These are phyloP conservation scores for Punica granatum DNA, from an alignment of 345 rosid species.

Conservation along the genomic window DNA sequence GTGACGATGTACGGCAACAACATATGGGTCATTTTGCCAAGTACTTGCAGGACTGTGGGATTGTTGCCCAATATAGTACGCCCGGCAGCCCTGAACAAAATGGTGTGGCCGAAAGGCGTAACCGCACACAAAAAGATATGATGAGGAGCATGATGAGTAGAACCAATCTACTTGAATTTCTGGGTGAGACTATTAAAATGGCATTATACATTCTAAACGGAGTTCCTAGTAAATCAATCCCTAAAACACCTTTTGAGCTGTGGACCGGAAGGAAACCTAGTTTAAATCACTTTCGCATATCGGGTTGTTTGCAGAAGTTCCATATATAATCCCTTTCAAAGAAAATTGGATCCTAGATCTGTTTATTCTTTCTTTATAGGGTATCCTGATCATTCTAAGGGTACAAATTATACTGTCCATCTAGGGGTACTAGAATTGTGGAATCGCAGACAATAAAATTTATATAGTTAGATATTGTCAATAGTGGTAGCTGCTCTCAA, in stretches of 20 bases:
- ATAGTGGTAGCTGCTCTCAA: too few species aligned
- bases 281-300: slow-evolving; percentile 3
- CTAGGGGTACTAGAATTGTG: too few species aligned
- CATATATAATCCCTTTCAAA: neutral
- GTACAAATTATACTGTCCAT: too few species aligned
- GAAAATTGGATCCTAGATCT: neutral
- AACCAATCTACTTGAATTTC: neutral
- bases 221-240: slow-evolving; percentile 2
- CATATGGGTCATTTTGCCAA: slow-evolving; percentile 6
- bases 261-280: slow-evolving; percentile 12
- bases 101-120: slow-evolving; percentile 10
- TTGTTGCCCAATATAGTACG: slow-evolving; percentile 3
- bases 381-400: too few species aligned
- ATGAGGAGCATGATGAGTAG: slow-evolving; percentile 5
- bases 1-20: neutral
- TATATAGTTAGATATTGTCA: too few species aligned
- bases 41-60: slow-evolving; percentile 3
- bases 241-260: slow-evolving; percentile 10
- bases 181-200: slow-evolving; percentile 10
- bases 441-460: too few species aligned
- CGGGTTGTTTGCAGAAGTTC: slow-evolving; percentile 3
- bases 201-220: slow-evolving; percentile 5
- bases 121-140: slow-evolving; percentile 9
- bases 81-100: slow-evolving; percentile 7
- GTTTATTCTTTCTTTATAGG: too few species aligned